Conservation (phyloP, 805 yeast genomes). For the Isabelozyma rhagii region DNA sequence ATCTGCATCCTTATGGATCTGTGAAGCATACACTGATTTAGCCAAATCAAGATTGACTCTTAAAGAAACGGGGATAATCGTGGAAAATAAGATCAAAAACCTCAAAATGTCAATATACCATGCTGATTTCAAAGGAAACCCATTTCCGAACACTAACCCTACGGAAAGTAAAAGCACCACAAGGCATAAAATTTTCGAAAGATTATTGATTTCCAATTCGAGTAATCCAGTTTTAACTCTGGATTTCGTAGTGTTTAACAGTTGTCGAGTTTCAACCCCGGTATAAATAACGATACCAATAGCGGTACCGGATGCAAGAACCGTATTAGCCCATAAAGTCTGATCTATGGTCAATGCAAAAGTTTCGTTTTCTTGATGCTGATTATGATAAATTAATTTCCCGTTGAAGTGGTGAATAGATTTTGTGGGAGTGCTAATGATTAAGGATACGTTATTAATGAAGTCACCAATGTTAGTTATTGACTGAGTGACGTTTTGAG, state of each 20-base stretch:
- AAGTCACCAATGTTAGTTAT: constrained; percentile 46
- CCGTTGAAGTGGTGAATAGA: constrained; percentile 82
- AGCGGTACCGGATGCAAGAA: constrained; percentile 89
- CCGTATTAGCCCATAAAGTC: constrained; percentile 98
- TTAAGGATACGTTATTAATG: constrained; percentile 44
- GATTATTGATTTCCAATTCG: constrained; percentile 83
- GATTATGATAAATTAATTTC: constrained; percentile 52
- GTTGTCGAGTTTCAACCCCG: constrained; percentile 91
- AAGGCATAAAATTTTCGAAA: constrained; percentile 84
- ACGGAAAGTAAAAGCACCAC: constrained; percentile 80
- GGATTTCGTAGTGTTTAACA: constrained; percentile 84
- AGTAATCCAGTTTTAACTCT: constrained; percentile 87
- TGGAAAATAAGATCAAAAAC: constrained; percentile 85
- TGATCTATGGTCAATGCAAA: constrained; percentile 80
- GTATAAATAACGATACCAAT: constrained; percentile 87
- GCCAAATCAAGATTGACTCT: constrained; percentile 95
- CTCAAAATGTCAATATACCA: constrained; percentile 94
- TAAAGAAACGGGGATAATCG: constrained; percentile 93
- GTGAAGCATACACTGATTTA: constrained; percentile 92
- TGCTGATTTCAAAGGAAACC: constrained; percentile 52
- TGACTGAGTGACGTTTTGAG: constrained; percentile 69
- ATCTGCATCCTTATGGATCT: constrained; percentile 80
- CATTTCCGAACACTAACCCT: constrained; percentile 75
- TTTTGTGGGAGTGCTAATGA: constrained; percentile 84
- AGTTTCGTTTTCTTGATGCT: constrained; percentile 35